A percentile compares a stretch with the other conserved stretches of the same genome.
Evolutionary conservation across 139 green algal species (phyloP).

Genomic region (Chlamydomonas eustigma): DNA sequence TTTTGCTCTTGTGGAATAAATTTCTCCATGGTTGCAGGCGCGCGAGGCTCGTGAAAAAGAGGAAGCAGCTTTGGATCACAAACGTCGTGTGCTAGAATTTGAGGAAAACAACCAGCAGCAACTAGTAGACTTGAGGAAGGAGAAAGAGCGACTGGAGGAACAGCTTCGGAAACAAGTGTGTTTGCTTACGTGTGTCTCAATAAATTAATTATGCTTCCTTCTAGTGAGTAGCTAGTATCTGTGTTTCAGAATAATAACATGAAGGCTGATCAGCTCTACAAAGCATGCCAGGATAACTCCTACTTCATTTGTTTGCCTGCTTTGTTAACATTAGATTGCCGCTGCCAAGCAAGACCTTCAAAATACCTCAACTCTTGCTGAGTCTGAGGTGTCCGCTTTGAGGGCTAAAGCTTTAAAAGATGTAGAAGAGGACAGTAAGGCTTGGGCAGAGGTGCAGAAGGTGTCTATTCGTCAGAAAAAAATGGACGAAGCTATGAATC

Average conservation of each 20-base stretch:
- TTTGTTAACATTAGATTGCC: conserved; percentile 2
- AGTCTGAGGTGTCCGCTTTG: neutral
- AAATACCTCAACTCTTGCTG: neutral
- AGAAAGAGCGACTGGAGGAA: conserved; percentile 32
- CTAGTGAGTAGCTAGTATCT: neutral
- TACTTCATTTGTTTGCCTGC: neutral
- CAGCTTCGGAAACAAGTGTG: conserved; percentile 35
- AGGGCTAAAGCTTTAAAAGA: neutral
- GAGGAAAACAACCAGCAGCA: conserved; percentile 23
- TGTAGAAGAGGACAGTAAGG: conserved; percentile 15
- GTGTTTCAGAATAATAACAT: neutral
- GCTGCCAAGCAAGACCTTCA: neutral
- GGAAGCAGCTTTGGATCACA: conserved; percentile 20
- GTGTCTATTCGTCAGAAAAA: conserved; percentile 13
- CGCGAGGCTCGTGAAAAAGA: conserved; percentile 21
- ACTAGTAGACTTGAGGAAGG: conserved; percentile 16
- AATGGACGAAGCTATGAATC: conserved; percentile 6
- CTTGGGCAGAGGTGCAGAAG: conserved; percentile 23
- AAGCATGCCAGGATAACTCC: neutral
- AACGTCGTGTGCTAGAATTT: conserved; percentile 13
- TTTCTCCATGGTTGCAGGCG: conserved; percentile 3
- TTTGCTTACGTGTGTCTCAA: neutral
- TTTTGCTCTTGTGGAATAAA: no score
- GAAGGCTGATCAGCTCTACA: conserved; percentile 1
- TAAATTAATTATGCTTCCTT: no score